Base-by-base conservation (phyloP, 2,329 filamentous ascomycete genomes). In the Emericellopsis atlantica region DNA sequence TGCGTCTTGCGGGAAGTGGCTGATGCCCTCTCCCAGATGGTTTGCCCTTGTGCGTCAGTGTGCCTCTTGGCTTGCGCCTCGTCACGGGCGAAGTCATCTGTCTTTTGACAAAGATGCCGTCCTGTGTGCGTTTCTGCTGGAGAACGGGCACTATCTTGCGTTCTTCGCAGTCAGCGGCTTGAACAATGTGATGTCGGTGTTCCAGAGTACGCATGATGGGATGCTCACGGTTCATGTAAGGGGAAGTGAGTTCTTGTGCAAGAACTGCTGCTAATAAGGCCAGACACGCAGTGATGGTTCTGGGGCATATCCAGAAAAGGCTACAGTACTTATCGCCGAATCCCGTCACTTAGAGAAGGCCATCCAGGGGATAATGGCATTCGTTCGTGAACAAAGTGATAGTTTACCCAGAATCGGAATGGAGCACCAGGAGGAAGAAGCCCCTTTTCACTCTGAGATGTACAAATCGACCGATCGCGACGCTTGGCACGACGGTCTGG, bases 401-500 rank as follows among this genome's bases (percentile, higher is more conserved):
- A 32, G 4, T 10, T 60, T 48, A 51, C 66, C 42, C 57, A 74
- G 49, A 52, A 62, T 43, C 60, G 64, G 16, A 58, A 60, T 71
- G 22, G 58, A 66, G 42, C 58, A 61, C 1, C 49, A 73, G 7
- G 59, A 60, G 14, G 61, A 67, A 22, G 69, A 69, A 5, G 60
- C 80, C 29, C 68, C 70, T 41, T 62, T 69, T 6, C 60, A 78
- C 54, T 95, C 87, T 29, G 4, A 7, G 3, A 12, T 9, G 8
- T 12, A 29, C 36, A 24, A 38, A 3, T 24, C 11, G 12, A 6
- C 9, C 26, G 26, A 29, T 12, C 26, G n/a, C n/a, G 79, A 92
- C 47, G 78, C 84, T 44, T 95, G 89, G 88, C 89, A 89, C 54
- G 92, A 96, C 57, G 87, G 88, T 0, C 66, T 98, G 32, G 85